Conservation (phyloP, 768 basidiomycete genomes). For the Collybiopsis luxurians region DNA sequence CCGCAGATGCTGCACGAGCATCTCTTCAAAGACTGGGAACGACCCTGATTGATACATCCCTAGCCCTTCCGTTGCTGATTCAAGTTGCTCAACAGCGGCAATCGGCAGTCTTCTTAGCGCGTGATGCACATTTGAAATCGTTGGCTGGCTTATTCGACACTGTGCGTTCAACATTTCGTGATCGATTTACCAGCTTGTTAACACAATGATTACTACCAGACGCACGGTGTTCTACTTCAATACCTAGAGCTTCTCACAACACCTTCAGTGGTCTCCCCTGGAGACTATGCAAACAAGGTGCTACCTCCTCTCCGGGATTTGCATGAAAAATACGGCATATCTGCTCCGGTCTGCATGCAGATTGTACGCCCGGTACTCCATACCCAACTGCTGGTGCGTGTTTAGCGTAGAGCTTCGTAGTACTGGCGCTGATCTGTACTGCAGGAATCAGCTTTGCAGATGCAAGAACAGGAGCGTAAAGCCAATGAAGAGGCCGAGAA, state of each 20-base stretch:
- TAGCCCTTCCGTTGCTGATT: constrained; percentile 88
- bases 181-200: constrained; percentile 12
- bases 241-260: constrained; percentile 86
- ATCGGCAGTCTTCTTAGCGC: constrained; percentile 72
- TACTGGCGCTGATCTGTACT: background rate
- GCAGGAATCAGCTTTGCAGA: constrained; percentile 58
- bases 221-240: constrained; percentile 89
- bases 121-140: constrained; percentile 80
- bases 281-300: constrained; percentile 72
- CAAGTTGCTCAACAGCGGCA: constrained; percentile 92
- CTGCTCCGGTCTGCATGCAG: constrained; percentile 90
- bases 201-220: constrained; percentile 43
- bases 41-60: constrained; percentile 59
- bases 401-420: background rate
- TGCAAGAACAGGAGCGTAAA: constrained; percentile 63
- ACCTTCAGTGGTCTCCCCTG: constrained; percentile 59
- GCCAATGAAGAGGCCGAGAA: constrained; percentile 79
- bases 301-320: constrained; percentile 76
- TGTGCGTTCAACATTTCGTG: constrained; percentile 45
- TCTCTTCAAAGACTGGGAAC: constrained; percentile 68
- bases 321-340: constrained; percentile 73
- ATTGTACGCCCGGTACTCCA: constrained; percentile 84
- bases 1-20: constrained; percentile 58
- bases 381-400: constrained; percentile 53
- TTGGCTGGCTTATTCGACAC: constrained; percentile 86